Conservation (phyloP, 2,329 filamentous ascomycete genomes). For the Arthrinium phaeospermum region DNA sequence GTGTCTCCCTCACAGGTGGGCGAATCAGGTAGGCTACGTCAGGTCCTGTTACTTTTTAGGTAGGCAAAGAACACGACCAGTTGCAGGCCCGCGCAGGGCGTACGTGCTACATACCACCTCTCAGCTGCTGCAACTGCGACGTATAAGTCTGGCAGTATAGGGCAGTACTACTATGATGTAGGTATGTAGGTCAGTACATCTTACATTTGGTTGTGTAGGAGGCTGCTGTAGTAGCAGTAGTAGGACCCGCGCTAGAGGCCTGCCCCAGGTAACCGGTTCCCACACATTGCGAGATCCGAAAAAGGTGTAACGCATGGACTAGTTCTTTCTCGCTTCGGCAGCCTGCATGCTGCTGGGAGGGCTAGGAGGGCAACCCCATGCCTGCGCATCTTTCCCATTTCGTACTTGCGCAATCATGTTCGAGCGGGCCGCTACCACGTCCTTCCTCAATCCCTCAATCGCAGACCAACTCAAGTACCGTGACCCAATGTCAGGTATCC, state of each 20-base stretch:
- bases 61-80: neutral
- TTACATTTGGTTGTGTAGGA: neutral
- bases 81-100: neutral
- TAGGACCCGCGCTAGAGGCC: conserved; percentile 3
- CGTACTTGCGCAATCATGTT: conserved; percentile 14
- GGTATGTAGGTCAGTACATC: too few species aligned
- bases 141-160: neutral
- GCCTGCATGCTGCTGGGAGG: conserved; percentile 8
- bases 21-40: neutral
- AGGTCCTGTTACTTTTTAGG: neutral
- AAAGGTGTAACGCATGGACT: conserved; percentile 18
- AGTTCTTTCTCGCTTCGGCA: conserved; percentile 16
- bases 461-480: neutral
- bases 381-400: conserved; percentile 12
- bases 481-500: neutral
- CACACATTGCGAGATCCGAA: conserved; percentile 18
- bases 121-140: neutral
- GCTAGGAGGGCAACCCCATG: conserved; percentile 9
- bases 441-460: neutral
- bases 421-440: conserved; percentile 13
- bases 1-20: neutral
- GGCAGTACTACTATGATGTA: neutral
- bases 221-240: neutral
- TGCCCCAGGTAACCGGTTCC: conserved; percentile 19
- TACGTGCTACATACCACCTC: neutral